Evolutionary conservation across 768 basidiomycete species (phyloP).

Genomic region (Hericium erinaceus): DNA sequence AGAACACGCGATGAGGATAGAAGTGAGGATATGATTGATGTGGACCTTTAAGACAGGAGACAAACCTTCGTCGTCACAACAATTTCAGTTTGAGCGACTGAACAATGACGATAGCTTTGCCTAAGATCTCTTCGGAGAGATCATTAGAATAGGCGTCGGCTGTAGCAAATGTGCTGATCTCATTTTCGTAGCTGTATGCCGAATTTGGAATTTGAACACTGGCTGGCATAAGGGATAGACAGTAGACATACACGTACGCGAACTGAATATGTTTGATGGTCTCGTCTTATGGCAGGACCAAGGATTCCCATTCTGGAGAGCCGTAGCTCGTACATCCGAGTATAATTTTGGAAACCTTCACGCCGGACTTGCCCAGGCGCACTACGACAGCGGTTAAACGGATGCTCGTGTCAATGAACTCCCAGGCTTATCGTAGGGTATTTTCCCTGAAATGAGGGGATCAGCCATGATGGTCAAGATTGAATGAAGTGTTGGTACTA

Average conservation of each 20-base stretch:
- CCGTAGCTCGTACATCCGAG: conserved; percentile 60
- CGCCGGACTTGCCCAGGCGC: conserved; percentile 38
- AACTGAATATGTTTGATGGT: conserved; percentile 14
- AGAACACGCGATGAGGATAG: no score
- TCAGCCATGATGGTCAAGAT: no score
- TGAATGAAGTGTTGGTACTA: no score
- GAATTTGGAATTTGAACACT: no score
- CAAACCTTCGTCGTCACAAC: conserved; percentile 35
- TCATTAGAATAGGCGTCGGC: conserved; percentile 33
- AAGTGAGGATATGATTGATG: no score
- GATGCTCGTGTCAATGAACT: no score
- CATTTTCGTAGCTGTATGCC: conserved; percentile 38
- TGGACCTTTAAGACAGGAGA: no score
- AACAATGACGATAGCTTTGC: conserved; percentile 20
- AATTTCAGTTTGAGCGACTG: conserved; percentile 12
- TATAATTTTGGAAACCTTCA: conserved; percentile 58
- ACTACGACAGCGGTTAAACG: conserved; percentile 1
- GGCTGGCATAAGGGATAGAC: conserved; percentile 6
- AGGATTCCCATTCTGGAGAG: conserved; percentile 19
- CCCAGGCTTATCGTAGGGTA: no score
- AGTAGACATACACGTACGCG: conserved; percentile 16
- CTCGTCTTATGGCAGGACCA: conserved; percentile 24
- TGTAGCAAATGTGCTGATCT: conserved; percentile 56
- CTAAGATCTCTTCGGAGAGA: conserved; percentile 26
- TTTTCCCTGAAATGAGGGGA: no score